Evolutionary conservation across 306 rosid species (phyloP), one percentile per base, ranked within the genome.

Genomic region (Carpinus viminea): DNA sequence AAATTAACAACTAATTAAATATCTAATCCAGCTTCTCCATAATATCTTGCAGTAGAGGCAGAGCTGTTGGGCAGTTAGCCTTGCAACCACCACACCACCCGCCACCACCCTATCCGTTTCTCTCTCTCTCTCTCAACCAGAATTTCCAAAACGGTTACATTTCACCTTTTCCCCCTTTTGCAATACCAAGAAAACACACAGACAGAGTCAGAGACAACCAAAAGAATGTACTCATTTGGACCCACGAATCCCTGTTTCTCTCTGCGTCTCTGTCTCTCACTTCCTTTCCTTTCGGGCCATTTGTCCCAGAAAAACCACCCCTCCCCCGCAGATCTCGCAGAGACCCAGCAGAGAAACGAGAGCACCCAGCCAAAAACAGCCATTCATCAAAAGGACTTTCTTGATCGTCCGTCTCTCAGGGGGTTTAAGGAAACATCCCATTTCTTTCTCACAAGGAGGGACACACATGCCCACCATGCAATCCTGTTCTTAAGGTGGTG

Each of bases 221-320:
- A 81, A 76, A 76, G 80, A 78, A 91, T 61, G 80, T 79, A 52
- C 60, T 76, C 78, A 80, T 87, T 86, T 6, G 86, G 89, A 88
- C 91, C 89, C 88, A 87, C 85, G 80, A 86, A 56, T 80, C 76
- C 80, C 70, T 79, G 46, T 20, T 28, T 60, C 9, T 48, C 68
- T 64, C 28, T 52, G 68, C 60, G 61, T 70, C 59, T 38, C 78
- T 31, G 13, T 31, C 65, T 55, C 70, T 74, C n/a, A 31, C 65
- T 78, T 75, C 96, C 92, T 80, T 66, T 56, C 54, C 79, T 87
- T 83, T 85, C 85, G 92, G 91, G 34, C 66, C 88, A 72, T 84
- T 89, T 75, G 68, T 74, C 78, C 36, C 54, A 41, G 38, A 55
- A 18, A 68, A 65, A 73, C 65, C 81, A 72, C 74, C 77, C 76